Evolutionary conservation across 331 rosid species (phyloP).

Genomic region (Prunus yedoensis): DNA sequence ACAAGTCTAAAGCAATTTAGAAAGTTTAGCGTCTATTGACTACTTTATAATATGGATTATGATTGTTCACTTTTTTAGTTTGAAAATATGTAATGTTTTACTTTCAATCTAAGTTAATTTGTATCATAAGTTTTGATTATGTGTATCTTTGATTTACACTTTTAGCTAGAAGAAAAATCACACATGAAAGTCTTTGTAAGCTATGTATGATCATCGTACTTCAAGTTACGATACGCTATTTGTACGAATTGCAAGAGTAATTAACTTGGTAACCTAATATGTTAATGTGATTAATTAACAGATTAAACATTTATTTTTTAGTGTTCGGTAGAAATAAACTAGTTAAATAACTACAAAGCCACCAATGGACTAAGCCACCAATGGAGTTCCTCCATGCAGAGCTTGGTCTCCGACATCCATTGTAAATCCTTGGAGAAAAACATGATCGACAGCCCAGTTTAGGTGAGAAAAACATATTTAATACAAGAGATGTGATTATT

Average conservation of each 20-base stretch:
- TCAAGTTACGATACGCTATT: background rate
- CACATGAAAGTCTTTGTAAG: background rate
- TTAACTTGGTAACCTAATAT: background rate
- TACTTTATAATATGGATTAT: background rate
- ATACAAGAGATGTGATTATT: no score
- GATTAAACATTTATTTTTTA: background rate
- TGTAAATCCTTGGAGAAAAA: no score
- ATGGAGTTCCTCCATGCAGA: no score
- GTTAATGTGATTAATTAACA: background rate
- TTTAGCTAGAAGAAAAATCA: background rate
- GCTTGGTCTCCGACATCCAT: no score
- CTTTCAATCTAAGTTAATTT: background rate
- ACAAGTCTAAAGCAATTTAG: slow-evolving; percentile 45
- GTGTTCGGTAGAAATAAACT: no score
- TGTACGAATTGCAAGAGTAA: background rate
- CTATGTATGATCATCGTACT: background rate
- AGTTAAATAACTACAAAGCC: no score
- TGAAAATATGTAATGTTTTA: background rate
- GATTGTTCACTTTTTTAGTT: background rate
- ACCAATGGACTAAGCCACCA: no score
- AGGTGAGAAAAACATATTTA: no score
- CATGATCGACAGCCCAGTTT: no score
- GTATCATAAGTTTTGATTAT: background rate
- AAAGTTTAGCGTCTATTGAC: background rate
- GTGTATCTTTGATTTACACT: background rate